phyloP scores from a whole-genome alignment of 768 basidiomycete genomes.

The Jaapia argillacea region DNA sequence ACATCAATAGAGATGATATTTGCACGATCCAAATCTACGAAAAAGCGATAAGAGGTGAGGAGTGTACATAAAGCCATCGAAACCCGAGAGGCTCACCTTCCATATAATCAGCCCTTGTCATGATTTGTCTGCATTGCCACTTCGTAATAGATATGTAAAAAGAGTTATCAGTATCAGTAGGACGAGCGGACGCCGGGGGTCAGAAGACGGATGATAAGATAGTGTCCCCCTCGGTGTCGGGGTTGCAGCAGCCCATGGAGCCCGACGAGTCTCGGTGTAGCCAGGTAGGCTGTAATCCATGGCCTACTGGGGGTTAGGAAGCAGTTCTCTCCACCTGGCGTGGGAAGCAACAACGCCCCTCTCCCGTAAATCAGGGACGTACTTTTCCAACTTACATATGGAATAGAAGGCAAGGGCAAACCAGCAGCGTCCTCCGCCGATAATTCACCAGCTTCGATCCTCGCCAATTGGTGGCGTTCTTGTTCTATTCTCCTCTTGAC shows the following conservation, averaged over 20 bases:
- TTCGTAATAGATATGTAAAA: constrained; percentile 14
- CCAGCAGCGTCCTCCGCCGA: constrained; percentile 25
- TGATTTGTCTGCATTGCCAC: constrained; percentile 70
- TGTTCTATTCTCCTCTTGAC: constrained; percentile 49
- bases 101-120: constrained; percentile 79
- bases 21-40: constrained; percentile 48
- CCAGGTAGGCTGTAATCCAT: too few species aligned
- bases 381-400: constrained; percentile 41
- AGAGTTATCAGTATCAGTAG: constrained; percentile 7
- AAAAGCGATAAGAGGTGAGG: too few species aligned
- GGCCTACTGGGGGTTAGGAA: too few species aligned
- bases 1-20: constrained; percentile 79
- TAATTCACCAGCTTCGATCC: constrained; percentile 24
- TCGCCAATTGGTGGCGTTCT: constrained; percentile 31
- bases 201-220: too few species aligned
- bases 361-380: too few species aligned
- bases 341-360: too few species aligned
- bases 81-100: constrained; percentile 37
- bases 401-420: constrained; percentile 50
- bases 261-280: too few species aligned
- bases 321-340: too few species aligned
- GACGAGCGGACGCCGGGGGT: too few species aligned
- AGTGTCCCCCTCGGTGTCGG: too few species aligned
- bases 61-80: neutral
- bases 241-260: too few species aligned